Evolutionary conservation across 164 flowering plant species (phyloP).

Genomic region (Litsea cubeba): DNA sequence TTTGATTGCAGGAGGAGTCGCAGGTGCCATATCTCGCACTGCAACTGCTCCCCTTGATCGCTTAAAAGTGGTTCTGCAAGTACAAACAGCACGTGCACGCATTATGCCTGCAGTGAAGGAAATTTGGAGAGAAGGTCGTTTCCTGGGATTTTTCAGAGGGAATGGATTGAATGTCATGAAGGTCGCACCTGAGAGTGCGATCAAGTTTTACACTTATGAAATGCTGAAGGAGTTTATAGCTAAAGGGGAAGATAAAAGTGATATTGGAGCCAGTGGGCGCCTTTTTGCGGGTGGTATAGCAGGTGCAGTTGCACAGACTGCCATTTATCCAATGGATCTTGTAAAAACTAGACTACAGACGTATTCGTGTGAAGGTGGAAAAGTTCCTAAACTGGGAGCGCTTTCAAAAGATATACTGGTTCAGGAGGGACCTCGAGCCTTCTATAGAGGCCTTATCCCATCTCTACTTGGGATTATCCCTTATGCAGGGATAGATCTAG

Average conservation of each 20-base stretch:
- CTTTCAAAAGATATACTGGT: constrained; percentile 77
- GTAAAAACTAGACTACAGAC: constrained; percentile 94
- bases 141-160: constrained; percentile 82
- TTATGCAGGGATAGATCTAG: constrained; percentile 94
- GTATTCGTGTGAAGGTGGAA: constrained; percentile 52
- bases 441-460: constrained; percentile 83
- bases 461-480: constrained; percentile 95
- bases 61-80: constrained; percentile 81
- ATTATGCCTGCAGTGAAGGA: constrained; percentile 59
- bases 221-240: constrained; percentile 57
- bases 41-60: constrained; percentile 99
- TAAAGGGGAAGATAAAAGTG: constrained; percentile 54
- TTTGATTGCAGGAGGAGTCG: constrained; percentile 90
- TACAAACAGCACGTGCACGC: constrained; percentile 58
- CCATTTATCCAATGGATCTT: constrained; percentile 90
- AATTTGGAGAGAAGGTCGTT: constrained; percentile 72
- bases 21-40: constrained; percentile 96
- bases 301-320: constrained; percentile 92
- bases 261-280: constrained; percentile 74
- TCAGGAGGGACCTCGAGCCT: constrained; percentile 90
- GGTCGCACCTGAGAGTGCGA: constrained; percentile 98
- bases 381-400: constrained; percentile 49
- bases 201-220: constrained; percentile 83
- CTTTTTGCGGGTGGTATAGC: constrained; percentile 90
- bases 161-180: constrained; percentile 93